Conservation (phyloP, 202 grass and related monocot species). For the Panicum hallii region DNA sequence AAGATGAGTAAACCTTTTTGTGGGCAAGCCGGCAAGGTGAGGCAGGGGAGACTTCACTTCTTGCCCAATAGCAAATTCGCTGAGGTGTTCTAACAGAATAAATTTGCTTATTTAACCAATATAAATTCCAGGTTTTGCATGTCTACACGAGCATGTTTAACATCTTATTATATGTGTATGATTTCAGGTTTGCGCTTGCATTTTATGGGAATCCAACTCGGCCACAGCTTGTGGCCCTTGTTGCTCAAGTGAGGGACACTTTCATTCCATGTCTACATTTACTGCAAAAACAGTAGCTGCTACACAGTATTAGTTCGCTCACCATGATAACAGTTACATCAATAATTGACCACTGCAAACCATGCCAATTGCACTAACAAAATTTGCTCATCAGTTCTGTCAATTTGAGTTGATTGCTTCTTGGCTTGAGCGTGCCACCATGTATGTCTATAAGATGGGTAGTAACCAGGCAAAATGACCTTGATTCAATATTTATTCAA, state of each 20-base stretch:
- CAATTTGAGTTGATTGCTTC: not conserved
- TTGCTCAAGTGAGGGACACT: slow-evolving; percentile 67
- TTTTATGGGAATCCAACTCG: slow-evolving; percentile 81
- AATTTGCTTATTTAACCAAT: slow-evolving; percentile 28
- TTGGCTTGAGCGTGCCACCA: slow-evolving; percentile 2
- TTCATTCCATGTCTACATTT: slow-evolving; percentile 28
- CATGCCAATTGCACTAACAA: slow-evolving; percentile 11
- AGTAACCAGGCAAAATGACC: slow-evolving; percentile 6
- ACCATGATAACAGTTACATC: slow-evolving; percentile 5
- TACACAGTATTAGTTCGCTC: not conserved
- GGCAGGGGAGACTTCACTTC: not conserved
- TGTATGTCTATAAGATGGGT: slow-evolving; percentile 5
- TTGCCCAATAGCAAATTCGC: not conserved
- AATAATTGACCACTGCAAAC: slow-evolving; percentile 7
- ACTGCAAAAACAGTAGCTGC: slow-evolving; percentile 6
- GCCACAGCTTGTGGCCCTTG: slow-evolving; percentile 83
- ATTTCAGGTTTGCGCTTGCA: slow-evolving; percentile 98
- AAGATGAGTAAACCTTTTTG: not conserved
- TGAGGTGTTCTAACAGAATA: slow-evolving; percentile 18
- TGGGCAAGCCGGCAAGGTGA: not conserved
- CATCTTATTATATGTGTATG: slow-evolving; percentile 29
- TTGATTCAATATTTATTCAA: slow-evolving; percentile 34
- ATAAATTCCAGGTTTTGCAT: slow-evolving; percentile 37
- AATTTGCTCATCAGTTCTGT: not conserved
- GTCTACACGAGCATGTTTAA: not conserved